Evolutionary conservation across 2,329 filamentous ascomycete species (phyloP), one percentile per base, ranked within the genome.

Genomic region (Epichloe sibirici): DNA sequence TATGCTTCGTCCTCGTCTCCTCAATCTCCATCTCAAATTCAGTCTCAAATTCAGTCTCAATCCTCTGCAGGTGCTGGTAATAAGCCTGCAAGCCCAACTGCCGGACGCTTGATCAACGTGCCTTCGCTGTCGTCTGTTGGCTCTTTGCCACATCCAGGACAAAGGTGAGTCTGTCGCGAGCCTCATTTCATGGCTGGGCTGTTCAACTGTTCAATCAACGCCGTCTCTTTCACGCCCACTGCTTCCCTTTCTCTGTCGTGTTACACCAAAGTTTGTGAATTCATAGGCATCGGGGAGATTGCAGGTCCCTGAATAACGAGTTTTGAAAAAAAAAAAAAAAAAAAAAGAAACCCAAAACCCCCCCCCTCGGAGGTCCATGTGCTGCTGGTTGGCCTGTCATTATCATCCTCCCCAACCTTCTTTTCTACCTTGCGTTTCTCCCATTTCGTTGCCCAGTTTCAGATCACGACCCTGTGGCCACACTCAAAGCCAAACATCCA

Each of bases 51-150:
- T 57, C 60, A 52, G 56, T 54, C 45, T 43, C 60, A 51, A 57
- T 56, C 49, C 49, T 61, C 56, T 59, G 56, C 21, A 53, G 57
- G 66, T 58, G 68, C 23, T 53, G 58, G 65, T 58, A 68, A 70
- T 60, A 71, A 76, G 34, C 44, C 47, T 40, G n/a, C 40, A 59
- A 75, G 72, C 64, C 72, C 74, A 59, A 73, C 71, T 49, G 71
- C 74, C 60, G 71, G 73, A 58, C 63, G 63, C 42, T 45, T 58
- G 47, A 61, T 63, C 59, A 53, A 56, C 44, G 54, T 59, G 42
- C 55, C 58, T 28, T 55, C 58, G 28, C 53, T 58, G 35, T 50
- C 55, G 8, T 51, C 51, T n/a, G 47, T 59, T 50, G 59, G 54
- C 55, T 56, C 58, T 49, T 57, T 61, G 48, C 57, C 58, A 25